phyloP scores from a whole-genome alignment of 805 yeast genomes.

The Zygoascus ofunaensis region DNA sequence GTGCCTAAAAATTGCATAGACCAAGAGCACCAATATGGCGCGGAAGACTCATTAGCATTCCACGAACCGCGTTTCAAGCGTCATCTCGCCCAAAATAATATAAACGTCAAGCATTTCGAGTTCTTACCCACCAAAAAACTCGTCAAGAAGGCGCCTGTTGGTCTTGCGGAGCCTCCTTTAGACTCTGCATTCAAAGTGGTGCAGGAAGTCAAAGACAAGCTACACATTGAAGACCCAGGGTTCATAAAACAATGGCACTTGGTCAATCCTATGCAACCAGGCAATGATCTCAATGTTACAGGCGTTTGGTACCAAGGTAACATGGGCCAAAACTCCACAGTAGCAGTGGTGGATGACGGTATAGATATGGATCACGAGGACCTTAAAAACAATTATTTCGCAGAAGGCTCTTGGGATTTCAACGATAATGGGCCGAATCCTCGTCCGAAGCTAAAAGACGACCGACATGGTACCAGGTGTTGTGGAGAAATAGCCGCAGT shows the following conservation, averaged over 20 bases:
- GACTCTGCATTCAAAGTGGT: constrained; percentile 12
- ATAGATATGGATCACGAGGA: constrained; percentile 75
- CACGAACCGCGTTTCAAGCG: no score
- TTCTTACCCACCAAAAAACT: constrained; percentile 7
- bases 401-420: constrained; percentile 87
- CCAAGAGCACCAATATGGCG: not conserved
- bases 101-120: not conserved
- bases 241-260: constrained; percentile 87
- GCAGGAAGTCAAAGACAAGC: constrained; percentile 34
- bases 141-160: constrained; percentile 12
- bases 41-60: not conserved
- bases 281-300: constrained; percentile 78
- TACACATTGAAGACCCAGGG: constrained; percentile 73
- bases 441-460: constrained; percentile 69
- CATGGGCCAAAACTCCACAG: constrained; percentile 73
- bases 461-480: constrained; percentile 93
- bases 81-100: not conserved
- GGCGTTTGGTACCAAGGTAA: constrained; percentile 77
- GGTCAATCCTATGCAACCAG: constrained; percentile 61
- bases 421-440: constrained; percentile 71
- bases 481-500: constrained; percentile 95
- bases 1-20: constrained; percentile 27
- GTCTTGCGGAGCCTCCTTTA: constrained; percentile 4
- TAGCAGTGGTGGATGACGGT: constrained; percentile 93
- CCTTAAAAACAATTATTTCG: constrained; percentile 48